Conservation (phyloP, 345 rosid species). For the Ceriops tagal region DNA sequence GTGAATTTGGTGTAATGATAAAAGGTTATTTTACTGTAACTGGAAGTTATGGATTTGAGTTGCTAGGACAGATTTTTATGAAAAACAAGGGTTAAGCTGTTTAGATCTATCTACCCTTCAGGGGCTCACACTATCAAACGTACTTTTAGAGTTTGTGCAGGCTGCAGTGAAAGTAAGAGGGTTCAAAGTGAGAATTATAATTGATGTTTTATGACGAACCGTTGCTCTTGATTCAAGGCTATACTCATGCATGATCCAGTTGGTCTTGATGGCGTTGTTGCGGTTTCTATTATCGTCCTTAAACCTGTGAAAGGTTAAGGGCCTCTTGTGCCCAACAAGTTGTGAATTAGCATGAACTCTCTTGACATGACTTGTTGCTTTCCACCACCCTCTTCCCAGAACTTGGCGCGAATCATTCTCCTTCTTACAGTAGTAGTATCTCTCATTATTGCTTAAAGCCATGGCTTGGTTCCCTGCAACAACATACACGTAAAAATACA, state of each 20-base stretch:
- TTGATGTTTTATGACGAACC: constrained; percentile 7
- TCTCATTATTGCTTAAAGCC: constrained; percentile 10
- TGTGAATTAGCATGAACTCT: constrained; percentile 13
- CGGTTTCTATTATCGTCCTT: constrained; percentile 20
- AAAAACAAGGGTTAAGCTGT: too few species aligned
- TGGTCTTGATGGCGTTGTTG: constrained; percentile 25
- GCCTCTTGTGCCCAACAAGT: constrained; percentile 26
- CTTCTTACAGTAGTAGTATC: constrained; percentile 21
- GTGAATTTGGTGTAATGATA: too few species aligned
- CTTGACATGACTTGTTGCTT: constrained; percentile 46
- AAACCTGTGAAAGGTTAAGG: constrained; percentile 35
- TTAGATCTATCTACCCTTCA: too few species aligned
- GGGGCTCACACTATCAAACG: too few species aligned
- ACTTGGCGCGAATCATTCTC: constrained; percentile 39
- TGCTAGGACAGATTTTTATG: too few species aligned
- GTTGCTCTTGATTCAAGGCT: constrained; percentile 19
- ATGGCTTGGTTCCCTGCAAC: constrained; percentile 6
- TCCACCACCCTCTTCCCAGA: constrained; percentile 43
- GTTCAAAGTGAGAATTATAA: neutral
- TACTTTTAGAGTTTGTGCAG: too few species aligned
- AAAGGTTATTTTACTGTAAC: too few species aligned
- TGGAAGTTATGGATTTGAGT: too few species aligned
- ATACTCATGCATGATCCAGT: constrained; percentile 35
- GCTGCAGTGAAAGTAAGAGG: neutral
- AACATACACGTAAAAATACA: neutral